phyloP scores from a whole-genome alignment of 2,329 filamentous ascomycete genomes.

The Sporothrix euskadiensis region DNA sequence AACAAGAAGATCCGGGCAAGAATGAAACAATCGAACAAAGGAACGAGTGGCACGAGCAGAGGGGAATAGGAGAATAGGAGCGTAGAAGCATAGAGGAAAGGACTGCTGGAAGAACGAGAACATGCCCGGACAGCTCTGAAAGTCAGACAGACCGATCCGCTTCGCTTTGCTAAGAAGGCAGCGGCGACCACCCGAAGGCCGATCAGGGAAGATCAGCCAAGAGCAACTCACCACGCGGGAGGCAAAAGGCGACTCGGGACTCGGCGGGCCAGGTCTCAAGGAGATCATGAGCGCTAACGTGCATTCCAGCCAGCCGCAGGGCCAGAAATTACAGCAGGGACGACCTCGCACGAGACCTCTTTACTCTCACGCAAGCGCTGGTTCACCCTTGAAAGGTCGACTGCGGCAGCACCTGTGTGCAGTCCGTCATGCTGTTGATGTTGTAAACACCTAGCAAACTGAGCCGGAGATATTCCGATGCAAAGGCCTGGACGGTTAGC shows the following conservation, averaged over 20 bases:
- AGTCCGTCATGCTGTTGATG: slow-evolving; percentile 57
- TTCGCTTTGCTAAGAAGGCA: background rate
- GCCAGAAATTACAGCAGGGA: background rate
- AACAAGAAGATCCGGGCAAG: background rate
- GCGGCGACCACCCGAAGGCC: slow-evolving; percentile 1
- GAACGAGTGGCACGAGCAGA: background rate
- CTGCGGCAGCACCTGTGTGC: slow-evolving; percentile 51
- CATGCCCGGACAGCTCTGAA: background rate
- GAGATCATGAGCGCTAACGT: slow-evolving; percentile 14
- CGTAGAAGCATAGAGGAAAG: background rate
- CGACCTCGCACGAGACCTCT: background rate
- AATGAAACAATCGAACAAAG: background rate
- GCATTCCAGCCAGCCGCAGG: slow-evolving; percentile 16
- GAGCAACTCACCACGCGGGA: background rate
- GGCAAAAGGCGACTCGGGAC: background rate
- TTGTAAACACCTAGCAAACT: slow-evolving; percentile 58
- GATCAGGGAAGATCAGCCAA: slow-evolving; percentile 3
- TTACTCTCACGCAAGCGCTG: background rate
- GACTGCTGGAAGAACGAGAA: background rate
- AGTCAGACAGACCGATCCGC: background rate
- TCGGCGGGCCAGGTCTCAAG: background rate
- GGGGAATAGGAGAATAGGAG: background rate
- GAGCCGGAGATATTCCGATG: slow-evolving; percentile 54
- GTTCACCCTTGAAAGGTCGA: slow-evolving; percentile 19
- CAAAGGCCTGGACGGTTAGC: slow-evolving; percentile 46